Base-by-base conservation (phyloP, 2,329 filamentous ascomycete species). In the Trichoderma guizhouense region DNA sequence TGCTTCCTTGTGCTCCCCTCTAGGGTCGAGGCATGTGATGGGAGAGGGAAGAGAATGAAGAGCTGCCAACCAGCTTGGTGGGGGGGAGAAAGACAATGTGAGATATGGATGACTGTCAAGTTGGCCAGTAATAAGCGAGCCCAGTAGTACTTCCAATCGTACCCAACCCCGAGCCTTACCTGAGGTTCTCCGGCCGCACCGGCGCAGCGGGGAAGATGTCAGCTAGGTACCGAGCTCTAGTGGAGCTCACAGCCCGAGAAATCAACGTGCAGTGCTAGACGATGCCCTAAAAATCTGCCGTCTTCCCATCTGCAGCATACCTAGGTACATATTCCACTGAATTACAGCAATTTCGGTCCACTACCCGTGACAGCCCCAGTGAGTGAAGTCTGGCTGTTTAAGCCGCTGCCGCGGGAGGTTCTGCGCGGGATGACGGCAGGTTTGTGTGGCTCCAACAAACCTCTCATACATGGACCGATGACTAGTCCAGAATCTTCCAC, bases 401-500 rank as follows among this genome's bases (percentile, higher is more conserved):
- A 32, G 62, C 32, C 26, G 43, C 43, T 66, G 32, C 30, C 15
- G 30, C 12, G 63, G 63, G n/a, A 55, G 21, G 30, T 12, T 24
- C 24, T 14, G 36, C 5, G 47, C 63, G 21, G 47, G 32, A 66
- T 66, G 63, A 36, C 34, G 15, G 51, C 34, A 39, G 32, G 32
- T 21, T 9, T 39, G 32, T 36, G 18, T 36, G 18, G 58, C 58
- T 65, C 43, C 28, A 26, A 55, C 30, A 43, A 57, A n/a, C 14
- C 47, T 28, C 63, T 36, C 47, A 32, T 21, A 58, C n/a, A 21
- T 51, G 15, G 36, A 43, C 36, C 7, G 36, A 51, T n/a, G 5
- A 24, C 47, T 21, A 21, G 47, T 67, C 64, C 64, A 67, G 64
- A 67, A 67, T 39, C 64, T 57, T 67, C 64, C 51, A 67, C 64